Conservation (phyloP, 2,329 filamentous ascomycete genomes). For the Colletotrichum tamarilloi region DNA sequence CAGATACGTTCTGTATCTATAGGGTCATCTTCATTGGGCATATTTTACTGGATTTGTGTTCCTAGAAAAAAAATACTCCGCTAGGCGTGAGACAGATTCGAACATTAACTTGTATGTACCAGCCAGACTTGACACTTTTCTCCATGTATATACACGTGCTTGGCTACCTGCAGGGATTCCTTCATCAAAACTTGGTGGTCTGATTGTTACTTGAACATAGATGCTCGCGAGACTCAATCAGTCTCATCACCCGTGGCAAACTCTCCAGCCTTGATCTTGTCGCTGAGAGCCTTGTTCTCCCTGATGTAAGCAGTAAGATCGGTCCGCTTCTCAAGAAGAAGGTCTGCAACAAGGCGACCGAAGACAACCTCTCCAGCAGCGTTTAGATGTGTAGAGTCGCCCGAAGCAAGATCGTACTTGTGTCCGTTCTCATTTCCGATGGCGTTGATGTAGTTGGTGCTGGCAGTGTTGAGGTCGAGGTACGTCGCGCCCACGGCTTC, state of each 20-base stretch:
- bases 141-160: background rate
- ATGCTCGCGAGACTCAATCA: background rate
- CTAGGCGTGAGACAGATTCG: too few relatives aligned
- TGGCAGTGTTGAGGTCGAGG: slow-evolving; percentile 64
- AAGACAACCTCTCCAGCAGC: slow-evolving; percentile 64
- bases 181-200: background rate
- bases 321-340: slow-evolving; percentile 49
- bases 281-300: slow-evolving; percentile 46
- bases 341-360: slow-evolving; percentile 65
- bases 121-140: too few relatives aligned
- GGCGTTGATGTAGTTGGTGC: slow-evolving; percentile 61
- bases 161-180: background rate
- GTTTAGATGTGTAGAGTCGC: slow-evolving; percentile 69
- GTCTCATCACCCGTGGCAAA: slow-evolving; percentile 41
- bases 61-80: fast-evolving
- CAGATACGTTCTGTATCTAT: background rate
- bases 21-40: background rate
- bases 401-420: slow-evolving; percentile 56
- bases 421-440: slow-evolving; percentile 59
- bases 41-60: background rate
- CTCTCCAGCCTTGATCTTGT: slow-evolving; percentile 45
- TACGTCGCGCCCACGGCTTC: slow-evolving; percentile 47
- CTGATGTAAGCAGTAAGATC: slow-evolving; percentile 41
- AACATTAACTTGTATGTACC: too few relatives aligned
- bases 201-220: background rate